These are phyloP conservation scores for Begonia fuchsioides DNA, from an alignment of 306 rosid species.

Conservation along the genomic window DNA sequence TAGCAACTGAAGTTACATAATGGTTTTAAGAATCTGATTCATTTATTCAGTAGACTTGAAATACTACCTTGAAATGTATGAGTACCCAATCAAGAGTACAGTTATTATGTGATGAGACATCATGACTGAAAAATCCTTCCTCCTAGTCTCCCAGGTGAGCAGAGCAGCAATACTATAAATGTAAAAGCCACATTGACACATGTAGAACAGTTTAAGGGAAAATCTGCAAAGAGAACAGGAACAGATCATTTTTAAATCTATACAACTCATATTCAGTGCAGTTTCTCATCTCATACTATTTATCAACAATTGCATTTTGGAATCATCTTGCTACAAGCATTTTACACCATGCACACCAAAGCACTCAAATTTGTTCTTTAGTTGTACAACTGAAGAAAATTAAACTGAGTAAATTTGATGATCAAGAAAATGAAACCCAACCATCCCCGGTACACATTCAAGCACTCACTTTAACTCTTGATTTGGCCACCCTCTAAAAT, in stretches of 20 bases:
- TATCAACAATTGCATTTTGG: too few relatives aligned
- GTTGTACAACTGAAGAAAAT: too few relatives aligned
- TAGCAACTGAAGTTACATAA: too few relatives aligned
- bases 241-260: constrained; percentile 15
- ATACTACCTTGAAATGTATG: constrained; percentile 65
- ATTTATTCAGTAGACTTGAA: too few relatives aligned
- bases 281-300: too few relatives aligned
- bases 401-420: background rate
- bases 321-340: too few relatives aligned
- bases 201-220: constrained; percentile 54
- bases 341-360: too few relatives aligned
- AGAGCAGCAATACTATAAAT: constrained; percentile 78
- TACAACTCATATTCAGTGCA: background rate
- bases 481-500: constrained; percentile 79
- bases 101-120: constrained; percentile 92
- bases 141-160: constrained; percentile 83
- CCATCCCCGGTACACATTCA: constrained; percentile 5
- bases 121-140: constrained; percentile 95
- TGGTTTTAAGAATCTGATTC: too few relatives aligned
- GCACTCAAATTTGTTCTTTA: too few relatives aligned
- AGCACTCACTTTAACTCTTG: constrained; percentile 69
- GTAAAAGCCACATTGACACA: constrained; percentile 95
- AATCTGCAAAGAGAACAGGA: constrained; percentile 37
- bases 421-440: background rate
- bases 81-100: constrained; percentile 55